phyloP scores from a whole-genome alignment of 2,329 filamentous ascomycete species.

The Neurospora sp. region DNA sequence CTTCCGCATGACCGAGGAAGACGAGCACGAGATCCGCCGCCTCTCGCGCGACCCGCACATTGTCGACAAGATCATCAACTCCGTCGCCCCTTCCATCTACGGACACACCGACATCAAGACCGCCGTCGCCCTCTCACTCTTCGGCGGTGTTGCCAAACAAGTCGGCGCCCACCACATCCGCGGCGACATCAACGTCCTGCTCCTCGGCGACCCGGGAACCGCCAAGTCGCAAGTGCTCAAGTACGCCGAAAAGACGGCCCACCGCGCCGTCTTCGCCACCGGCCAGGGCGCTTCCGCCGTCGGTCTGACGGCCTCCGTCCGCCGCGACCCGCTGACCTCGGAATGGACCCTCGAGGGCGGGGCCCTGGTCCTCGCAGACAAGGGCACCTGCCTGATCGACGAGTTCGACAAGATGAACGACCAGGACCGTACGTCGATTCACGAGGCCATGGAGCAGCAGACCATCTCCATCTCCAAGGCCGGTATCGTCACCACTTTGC shows the following conservation, averaged over 20 bases:
- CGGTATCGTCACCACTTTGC: conserved; percentile 92
- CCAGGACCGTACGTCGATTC: conserved; percentile 93
- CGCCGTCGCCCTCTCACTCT: conserved; percentile 84
- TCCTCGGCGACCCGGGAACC: conserved; percentile 93
- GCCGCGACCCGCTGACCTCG: conserved; percentile 85
- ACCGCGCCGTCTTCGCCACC: conserved; percentile 93
- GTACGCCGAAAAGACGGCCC: conserved; percentile 94
- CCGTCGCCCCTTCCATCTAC: conserved; percentile 95
- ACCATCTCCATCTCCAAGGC: conserved; percentile 99
- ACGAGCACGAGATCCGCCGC: conserved; percentile 81
- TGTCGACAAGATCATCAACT: conserved; percentile 83
- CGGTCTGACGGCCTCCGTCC: conserved; percentile 92
- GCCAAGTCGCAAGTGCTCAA: conserved; percentile 97
- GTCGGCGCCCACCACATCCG: conserved; percentile 82
- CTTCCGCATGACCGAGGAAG: conserved; percentile 89
- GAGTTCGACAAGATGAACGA: conserved; percentile 99
- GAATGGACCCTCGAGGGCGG: conserved; percentile 98
- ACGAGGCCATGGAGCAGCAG: conserved; percentile 99
- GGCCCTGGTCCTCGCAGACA: conserved; percentile 87
- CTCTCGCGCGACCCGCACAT: conserved; percentile 86
- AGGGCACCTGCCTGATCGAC: conserved; percentile 91
- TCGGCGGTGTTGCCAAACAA: conserved; percentile 92
- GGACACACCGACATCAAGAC: conserved; percentile 97
- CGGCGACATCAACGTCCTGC: conserved; percentile 94
- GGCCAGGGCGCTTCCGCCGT: conserved; percentile 96